Conservation (phyloP, 495 filamentous ascomycete species). For the Articulospora tetracladia region DNA sequence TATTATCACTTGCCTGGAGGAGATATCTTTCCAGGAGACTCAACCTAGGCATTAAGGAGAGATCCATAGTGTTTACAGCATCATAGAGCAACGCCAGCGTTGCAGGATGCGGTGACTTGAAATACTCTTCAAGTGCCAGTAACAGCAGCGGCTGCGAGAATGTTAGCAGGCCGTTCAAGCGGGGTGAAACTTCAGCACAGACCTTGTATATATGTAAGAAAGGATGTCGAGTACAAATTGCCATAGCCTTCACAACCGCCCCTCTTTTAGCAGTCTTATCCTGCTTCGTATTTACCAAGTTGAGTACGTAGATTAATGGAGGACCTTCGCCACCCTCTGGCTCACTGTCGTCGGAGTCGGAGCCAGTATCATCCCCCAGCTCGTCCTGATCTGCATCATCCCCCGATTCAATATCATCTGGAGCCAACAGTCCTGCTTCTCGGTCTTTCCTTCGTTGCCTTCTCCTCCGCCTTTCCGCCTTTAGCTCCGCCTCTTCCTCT, state of each 20-base stretch:
- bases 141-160: conserved; percentile 73
- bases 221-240: conserved; percentile 98
- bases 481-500: conserved; percentile 62
- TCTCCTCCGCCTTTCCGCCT: conserved; percentile 46
- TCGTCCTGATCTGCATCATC: conserved; percentile 38
- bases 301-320: conserved; percentile 96
- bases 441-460: conserved; percentile 40
- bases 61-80: conserved; percentile 93
- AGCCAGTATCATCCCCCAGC: conserved; percentile 53
- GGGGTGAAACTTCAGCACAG: conserved; percentile 12
- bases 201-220: conserved; percentile 99
- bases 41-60: conserved; percentile 87
- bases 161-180: background rate
- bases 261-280: conserved; percentile 89
- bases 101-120: conserved; percentile 84
- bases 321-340: conserved; percentile 69
- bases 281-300: conserved; percentile 96
- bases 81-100: conserved; percentile 88
- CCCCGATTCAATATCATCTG: conserved; percentile 42
- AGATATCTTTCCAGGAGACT: conserved; percentile 81
- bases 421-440: conserved; percentile 50
- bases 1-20: conserved; percentile 83
- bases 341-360: conserved; percentile 55
- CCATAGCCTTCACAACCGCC: conserved; percentile 97
- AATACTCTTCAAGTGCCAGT: conserved; percentile 96